phyloP scores from a whole-genome alignment of 371 early-diverging fungal genomes.

The Phascolomyces articulosus region DNA sequence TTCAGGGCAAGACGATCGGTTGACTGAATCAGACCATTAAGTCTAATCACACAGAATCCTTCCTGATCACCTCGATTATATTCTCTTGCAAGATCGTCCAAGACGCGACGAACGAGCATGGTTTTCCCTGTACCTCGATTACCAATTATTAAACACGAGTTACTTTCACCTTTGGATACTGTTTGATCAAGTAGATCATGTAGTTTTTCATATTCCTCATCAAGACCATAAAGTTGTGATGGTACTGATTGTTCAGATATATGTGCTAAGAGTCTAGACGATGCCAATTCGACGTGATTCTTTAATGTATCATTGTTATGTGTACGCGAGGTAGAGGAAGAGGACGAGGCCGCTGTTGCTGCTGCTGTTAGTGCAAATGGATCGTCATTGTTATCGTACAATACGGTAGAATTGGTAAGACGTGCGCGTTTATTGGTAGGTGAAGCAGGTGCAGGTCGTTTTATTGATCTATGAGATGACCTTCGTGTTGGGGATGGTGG shows the following conservation, averaged over 20 bases:
- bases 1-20: slow-evolving; percentile 81
- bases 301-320: neutral
- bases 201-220: slow-evolving; percentile 65
- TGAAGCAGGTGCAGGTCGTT: neutral
- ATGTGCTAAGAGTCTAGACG: slow-evolving; percentile 33
- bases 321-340: neutral
- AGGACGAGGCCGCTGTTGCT: too few relatives aligned
- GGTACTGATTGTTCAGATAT: slow-evolving; percentile 51
- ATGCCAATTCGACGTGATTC: slow-evolving; percentile 13
- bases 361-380: slow-evolving; percentile 2
- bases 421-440: neutral
- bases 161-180: slow-evolving; percentile 71
- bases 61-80: slow-evolving; percentile 26
- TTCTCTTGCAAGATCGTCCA: slow-evolving; percentile 38
- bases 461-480: slow-evolving; percentile 9
- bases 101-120: slow-evolving; percentile 38
- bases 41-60: slow-evolving; percentile 67
- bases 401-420: neutral
- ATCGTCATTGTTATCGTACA: neutral
- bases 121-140: slow-evolving; percentile 79
- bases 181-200: slow-evolving; percentile 60
- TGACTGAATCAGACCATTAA: slow-evolving; percentile 84
- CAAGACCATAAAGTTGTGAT: slow-evolving; percentile 51
- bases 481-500: neutral
- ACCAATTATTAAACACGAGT: slow-evolving; percentile 77